Evolutionary conservation across 75 land plant genomes (phyloP).

Genomic region (Chamaecyparis obtusa): DNA sequence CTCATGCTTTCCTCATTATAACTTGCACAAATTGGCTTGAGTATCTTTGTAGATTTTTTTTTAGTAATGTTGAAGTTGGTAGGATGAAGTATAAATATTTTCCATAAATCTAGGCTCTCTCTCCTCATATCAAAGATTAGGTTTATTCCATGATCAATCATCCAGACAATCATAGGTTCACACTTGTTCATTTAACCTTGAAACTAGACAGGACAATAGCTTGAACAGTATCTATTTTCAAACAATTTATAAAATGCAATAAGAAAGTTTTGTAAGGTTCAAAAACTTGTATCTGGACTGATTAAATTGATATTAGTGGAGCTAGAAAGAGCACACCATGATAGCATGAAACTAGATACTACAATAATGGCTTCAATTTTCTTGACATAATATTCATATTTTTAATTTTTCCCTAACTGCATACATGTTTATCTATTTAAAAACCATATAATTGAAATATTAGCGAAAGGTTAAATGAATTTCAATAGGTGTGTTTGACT

Average conservation of each 20-base stretch:
- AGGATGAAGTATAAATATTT: too few relatives aligned
- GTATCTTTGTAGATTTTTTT: not conserved
- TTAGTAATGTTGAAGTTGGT: not conserved
- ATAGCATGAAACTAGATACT: not conserved
- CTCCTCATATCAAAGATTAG: not conserved
- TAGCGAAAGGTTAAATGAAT: not conserved
- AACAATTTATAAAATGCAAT: not conserved
- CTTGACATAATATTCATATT: not conserved
- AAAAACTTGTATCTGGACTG: not conserved
- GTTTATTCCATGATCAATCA: not conserved
- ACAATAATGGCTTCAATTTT: not conserved
- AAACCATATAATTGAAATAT: too few relatives aligned
- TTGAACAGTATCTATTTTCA: not conserved
- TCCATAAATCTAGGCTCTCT: too few relatives aligned
- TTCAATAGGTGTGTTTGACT: not conserved
- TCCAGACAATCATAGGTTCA: not conserved
- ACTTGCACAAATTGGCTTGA: not conserved
- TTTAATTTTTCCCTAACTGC: too few relatives aligned
- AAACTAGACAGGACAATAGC: not conserved
- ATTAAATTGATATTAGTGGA: not conserved
- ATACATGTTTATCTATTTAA: too few relatives aligned
- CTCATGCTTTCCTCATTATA: not conserved
- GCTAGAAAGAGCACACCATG: not conserved
- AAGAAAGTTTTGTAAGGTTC: not conserved
- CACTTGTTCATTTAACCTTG: not conserved